Conservation (phyloP, 1,139 yeast genomes). For the Geotrichum bryndzae region DNA sequence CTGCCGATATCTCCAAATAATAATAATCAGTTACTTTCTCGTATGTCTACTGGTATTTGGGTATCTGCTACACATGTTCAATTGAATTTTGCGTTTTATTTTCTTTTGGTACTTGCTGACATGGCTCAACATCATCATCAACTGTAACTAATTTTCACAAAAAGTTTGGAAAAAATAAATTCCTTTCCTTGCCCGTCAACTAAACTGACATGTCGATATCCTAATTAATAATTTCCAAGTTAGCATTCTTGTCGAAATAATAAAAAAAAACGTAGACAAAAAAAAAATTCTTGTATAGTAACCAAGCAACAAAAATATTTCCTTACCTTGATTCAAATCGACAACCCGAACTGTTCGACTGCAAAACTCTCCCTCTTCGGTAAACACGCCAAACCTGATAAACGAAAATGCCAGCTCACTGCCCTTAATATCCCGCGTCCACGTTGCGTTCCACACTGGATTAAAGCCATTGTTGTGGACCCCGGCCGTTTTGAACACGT, state of each 20-base stretch:
- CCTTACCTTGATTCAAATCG: neutral
- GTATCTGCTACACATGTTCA: neutral
- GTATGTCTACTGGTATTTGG: neutral
- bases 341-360: neutral
- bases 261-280: neutral
- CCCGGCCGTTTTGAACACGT: neutral
- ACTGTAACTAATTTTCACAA: neutral
- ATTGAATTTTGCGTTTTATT: neutral
- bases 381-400: conserved; percentile 37
- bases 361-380: neutral
- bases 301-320: neutral
- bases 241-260: neutral
- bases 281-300: neutral
- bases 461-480: conserved; percentile 64
- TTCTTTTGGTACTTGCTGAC: neutral
- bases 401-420: conserved; percentile 43
- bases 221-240: neutral
- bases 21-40: neutral
- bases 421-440: conserved; percentile 43
- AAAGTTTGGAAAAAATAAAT: neutral
- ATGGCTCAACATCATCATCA: neutral
- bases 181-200: neutral
- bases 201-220: neutral
- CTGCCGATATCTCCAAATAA: neutral
- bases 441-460: conserved; percentile 67